Percentiles rank a stretch among this genome's conserved stretches.
Conservation (phyloP, 352 stramenopile genomes). For the Thalassiosira pacifica region DNA sequence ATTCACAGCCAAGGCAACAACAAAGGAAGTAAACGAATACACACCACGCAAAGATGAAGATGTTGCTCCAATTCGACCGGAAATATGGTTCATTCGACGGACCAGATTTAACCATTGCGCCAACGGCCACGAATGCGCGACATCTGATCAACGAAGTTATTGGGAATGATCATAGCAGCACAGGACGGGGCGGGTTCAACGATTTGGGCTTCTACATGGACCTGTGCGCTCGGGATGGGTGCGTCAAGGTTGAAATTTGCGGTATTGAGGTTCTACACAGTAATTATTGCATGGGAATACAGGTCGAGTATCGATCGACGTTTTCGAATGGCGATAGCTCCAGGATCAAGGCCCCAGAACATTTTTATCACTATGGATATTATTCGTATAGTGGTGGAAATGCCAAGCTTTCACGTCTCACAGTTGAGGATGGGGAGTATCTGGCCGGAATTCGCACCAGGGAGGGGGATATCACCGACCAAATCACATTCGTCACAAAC, state of each 20-base stretch:
- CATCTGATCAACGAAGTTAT: background rate
- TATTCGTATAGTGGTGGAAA: background rate
- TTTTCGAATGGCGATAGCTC: background rate
- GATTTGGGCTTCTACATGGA: background rate
- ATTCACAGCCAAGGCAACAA: background rate
- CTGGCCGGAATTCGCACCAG: slow-evolving; percentile 1
- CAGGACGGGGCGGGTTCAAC: background rate
- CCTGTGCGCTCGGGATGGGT: background rate
- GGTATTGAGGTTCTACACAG: background rate
- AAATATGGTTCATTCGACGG: background rate
- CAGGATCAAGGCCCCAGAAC: background rate
- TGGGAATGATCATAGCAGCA: background rate
- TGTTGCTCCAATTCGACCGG: background rate
- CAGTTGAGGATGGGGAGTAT: background rate
- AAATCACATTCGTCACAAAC: slow-evolving; percentile 14
- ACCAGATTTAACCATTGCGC: background rate
- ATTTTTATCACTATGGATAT: background rate
- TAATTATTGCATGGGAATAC: background rate
- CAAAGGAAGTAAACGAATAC: background rate
- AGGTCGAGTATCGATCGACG: background rate
- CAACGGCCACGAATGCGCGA: background rate
- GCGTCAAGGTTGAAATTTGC: background rate
- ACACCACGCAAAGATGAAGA: background rate
- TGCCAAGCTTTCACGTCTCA: background rate
- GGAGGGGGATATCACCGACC: slow-evolving; percentile 3